These are phyloP conservation scores for Vaccinium corymbosum DNA, from an alignment of 148 eudicot genomes.

Conservation along the genomic window DNA sequence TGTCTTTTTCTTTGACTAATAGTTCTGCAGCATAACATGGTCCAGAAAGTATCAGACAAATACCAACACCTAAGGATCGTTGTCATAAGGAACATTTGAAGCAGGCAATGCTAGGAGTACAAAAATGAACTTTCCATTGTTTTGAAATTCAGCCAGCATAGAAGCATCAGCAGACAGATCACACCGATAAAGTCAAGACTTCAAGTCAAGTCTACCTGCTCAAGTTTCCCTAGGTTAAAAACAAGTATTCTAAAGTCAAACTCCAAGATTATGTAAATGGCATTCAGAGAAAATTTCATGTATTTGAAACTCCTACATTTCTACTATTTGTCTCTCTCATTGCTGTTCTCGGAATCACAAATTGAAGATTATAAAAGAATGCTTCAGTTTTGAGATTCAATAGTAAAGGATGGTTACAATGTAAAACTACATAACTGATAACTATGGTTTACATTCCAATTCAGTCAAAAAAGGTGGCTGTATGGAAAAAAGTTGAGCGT, in stretches of 20 bases:
- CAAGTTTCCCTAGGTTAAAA: slow-evolving; percentile 54
- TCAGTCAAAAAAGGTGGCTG: neutral
- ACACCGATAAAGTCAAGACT: slow-evolving; percentile 32
- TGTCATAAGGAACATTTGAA: slow-evolving; percentile 54
- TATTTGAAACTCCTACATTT: neutral
- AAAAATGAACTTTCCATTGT: slow-evolving; percentile 48
- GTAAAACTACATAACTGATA: neutral
- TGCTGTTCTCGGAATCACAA: neutral
- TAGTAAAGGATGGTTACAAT: neutral
- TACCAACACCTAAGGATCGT: slow-evolving; percentile 51
- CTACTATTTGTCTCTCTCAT: neutral
- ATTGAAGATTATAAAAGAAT: neutral
- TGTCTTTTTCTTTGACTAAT: neutral
- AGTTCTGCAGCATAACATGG: neutral
- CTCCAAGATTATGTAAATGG: neutral
- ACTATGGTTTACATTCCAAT: neutral
- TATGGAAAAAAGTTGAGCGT: neutral
- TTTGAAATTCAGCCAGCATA: slow-evolving; percentile 45
- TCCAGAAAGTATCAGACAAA: neutral
- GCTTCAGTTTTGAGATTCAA: slow-evolving; percentile 1
- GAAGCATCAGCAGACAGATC: slow-evolving; percentile 29
- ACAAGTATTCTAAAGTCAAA: slow-evolving; percentile 15
- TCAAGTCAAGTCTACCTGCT: slow-evolving; percentile 67
- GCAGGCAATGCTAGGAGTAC: slow-evolving; percentile 30
- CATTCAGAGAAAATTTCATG: neutral